Evolutionary conservation across 1,284 basidiomycete species (phyloP).

Genomic region (Jaminaea rosea): DNA sequence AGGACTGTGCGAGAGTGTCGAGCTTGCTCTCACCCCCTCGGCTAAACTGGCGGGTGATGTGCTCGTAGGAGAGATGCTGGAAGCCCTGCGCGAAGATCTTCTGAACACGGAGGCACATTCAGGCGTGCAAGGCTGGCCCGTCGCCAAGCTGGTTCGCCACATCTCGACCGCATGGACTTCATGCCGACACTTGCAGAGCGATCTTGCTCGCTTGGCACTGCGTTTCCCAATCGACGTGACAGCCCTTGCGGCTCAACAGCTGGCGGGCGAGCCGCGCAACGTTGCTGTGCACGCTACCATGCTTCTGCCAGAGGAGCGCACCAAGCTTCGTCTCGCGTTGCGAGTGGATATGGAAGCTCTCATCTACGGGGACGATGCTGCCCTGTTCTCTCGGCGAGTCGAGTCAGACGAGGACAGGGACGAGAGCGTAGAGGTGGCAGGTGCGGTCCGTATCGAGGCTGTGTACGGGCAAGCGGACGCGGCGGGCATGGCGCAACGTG

Average conservation of each 20-base stretch:
- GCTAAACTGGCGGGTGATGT: background rate
- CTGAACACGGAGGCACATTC: background rate
- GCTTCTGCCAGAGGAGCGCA: background rate
- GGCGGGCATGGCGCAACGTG: background rate
- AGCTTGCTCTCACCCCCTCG: background rate
- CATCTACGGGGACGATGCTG: background rate
- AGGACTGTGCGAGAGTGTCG: background rate
- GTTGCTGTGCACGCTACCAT: background rate
- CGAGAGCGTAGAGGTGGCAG: background rate
- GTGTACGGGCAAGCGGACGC: background rate
- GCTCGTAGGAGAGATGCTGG: background rate
- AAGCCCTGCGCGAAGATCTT: background rate
- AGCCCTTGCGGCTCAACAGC: background rate
- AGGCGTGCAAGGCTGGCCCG: background rate
- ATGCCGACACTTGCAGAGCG: background rate
- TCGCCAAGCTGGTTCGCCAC: background rate
- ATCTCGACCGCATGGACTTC: constrained; percentile 3
- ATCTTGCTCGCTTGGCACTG: background rate
- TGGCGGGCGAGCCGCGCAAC: background rate
- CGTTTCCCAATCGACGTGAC: constrained; percentile 2
- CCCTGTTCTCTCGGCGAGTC: background rate
- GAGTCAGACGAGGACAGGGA: background rate
- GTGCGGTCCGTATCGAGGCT: background rate
- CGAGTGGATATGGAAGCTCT: background rate
- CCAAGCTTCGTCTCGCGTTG: background rate